Conservation (phyloP, 1,139 yeast genomes). For the Candida tropicalis region DNA sequence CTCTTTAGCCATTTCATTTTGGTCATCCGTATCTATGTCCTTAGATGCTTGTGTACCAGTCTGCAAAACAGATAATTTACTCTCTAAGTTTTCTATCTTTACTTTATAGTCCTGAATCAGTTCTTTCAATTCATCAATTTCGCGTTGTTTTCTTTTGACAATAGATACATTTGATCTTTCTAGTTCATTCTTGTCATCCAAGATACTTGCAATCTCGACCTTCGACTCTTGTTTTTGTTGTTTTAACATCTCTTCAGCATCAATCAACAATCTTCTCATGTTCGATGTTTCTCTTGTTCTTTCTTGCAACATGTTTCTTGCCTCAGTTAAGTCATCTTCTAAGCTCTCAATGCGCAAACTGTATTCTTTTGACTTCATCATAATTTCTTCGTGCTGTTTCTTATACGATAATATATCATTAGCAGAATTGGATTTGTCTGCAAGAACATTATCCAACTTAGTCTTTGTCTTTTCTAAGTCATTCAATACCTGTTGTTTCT, state of each 20-base stretch:
- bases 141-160: slow-evolving; percentile 54
- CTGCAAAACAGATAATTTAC: slow-evolving; percentile 35
- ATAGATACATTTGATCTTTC: slow-evolving; percentile 56
- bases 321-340: slow-evolving; percentile 80
- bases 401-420: slow-evolving; percentile 61
- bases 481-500: slow-evolving; percentile 53
- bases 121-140: slow-evolving; percentile 46
- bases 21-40: slow-evolving; percentile 20
- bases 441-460: slow-evolving; percentile 51
- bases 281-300: slow-evolving; percentile 77
- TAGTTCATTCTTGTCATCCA: slow-evolving; percentile 61
- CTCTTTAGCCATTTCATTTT: slow-evolving; percentile 19
- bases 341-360: slow-evolving; percentile 61
- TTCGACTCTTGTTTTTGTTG: slow-evolving; percentile 39
- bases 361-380: slow-evolving; percentile 68
- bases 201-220: slow-evolving; percentile 31
- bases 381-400: slow-evolving; percentile 78
- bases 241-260: slow-evolving; percentile 63
- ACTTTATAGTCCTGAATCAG: slow-evolving; percentile 29
- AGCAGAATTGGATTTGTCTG: slow-evolving; percentile 49
- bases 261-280: slow-evolving; percentile 67
- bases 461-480: slow-evolving; percentile 54
- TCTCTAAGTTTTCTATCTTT: slow-evolving; percentile 38
- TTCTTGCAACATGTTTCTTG: slow-evolving; percentile 73
- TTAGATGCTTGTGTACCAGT: not conserved